phyloP scores from a whole-genome alignment of 148 eudicot species.

The Heliosperma pusillum region DNA sequence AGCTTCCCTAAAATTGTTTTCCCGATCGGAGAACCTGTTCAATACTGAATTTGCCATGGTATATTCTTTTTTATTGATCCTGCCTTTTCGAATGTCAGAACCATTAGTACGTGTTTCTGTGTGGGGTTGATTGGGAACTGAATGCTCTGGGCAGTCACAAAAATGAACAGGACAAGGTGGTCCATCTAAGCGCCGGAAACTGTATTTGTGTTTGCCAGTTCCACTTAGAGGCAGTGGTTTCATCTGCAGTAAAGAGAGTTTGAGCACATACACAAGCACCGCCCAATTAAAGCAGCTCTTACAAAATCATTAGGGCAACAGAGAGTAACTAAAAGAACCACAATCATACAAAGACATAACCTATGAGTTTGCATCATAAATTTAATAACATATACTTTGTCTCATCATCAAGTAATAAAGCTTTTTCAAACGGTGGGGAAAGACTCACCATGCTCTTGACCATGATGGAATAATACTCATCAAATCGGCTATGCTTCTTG shows the following conservation, averaged over 20 bases:
- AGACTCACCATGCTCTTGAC: background rate
- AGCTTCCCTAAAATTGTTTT: conserved; percentile 23
- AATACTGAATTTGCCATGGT: conserved; percentile 52
- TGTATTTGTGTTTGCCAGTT: conserved; percentile 95
- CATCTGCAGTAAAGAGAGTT: conserved; percentile 41
- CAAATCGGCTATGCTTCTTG: background rate
- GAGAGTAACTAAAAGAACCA: background rate
- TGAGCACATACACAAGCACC: conserved; percentile 13
- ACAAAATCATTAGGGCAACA: background rate
- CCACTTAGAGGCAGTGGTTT: conserved; percentile 68
- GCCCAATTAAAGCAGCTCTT: conserved; percentile 4
- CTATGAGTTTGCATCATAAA: background rate
- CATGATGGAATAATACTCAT: background rate
- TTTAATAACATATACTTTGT: background rate
- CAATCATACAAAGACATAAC: background rate
- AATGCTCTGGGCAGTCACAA: conserved; percentile 89
- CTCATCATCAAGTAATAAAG: background rate
- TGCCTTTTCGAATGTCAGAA: conserved; percentile 31
- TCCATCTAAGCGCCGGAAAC: conserved; percentile 77
- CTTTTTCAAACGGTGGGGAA: background rate
- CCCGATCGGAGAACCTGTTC: conserved; percentile 40
- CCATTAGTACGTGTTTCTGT: conserved; percentile 23
- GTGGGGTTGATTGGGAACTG: conserved; percentile 26
- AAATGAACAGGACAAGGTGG: conserved; percentile 66
- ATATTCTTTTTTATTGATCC: conserved; percentile 55